Percentiles rank a stretch among this genome's conserved stretches.
phyloP scores from a whole-genome alignment of 148 eudicot species.

The Rhododendron molle region DNA sequence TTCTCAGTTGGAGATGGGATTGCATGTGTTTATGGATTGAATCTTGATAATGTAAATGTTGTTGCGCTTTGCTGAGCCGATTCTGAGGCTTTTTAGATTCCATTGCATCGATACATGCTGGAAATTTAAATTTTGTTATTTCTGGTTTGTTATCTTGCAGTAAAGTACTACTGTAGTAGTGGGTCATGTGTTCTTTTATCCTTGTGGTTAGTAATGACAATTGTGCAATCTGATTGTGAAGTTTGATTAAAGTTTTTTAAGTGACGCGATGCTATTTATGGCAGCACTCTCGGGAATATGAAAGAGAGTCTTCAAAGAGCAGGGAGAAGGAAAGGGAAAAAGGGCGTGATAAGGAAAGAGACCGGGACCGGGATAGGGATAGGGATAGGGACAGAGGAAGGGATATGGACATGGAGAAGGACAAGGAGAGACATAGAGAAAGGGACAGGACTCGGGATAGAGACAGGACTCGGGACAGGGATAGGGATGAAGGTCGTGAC shows the following conservation, averaged over 20 bases:
- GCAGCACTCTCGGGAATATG: slow-evolving; percentile 60
- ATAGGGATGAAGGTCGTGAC: slow-evolving; percentile 26
- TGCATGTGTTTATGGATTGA: background rate
- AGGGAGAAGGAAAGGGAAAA: slow-evolving; percentile 43
- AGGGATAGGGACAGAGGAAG: slow-evolving; percentile 36
- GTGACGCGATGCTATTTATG: background rate
- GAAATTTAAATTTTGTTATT: background rate
- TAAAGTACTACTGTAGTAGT: background rate
- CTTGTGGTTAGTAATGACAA: background rate
- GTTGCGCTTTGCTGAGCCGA: background rate
- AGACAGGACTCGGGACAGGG: slow-evolving; percentile 29
- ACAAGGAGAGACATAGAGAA: slow-evolving; percentile 29
- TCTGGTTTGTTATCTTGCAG: background rate
- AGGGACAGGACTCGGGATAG: slow-evolving; percentile 23
- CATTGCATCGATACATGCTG: background rate
- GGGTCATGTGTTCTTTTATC: background rate
- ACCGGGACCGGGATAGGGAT: slow-evolving; percentile 33
- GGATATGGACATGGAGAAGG: slow-evolving; percentile 2
- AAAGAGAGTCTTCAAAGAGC: slow-evolving; percentile 56
- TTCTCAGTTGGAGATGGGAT: background rate
- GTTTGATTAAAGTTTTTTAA: background rate
- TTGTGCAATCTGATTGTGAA: background rate
- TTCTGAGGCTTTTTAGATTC: background rate
- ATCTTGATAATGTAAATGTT: background rate
- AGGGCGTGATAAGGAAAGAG: slow-evolving; percentile 31